These are phyloP conservation scores for Pouteria campechiana DNA, from an alignment of 179 eudicot species.

Conservation along the genomic window DNA sequence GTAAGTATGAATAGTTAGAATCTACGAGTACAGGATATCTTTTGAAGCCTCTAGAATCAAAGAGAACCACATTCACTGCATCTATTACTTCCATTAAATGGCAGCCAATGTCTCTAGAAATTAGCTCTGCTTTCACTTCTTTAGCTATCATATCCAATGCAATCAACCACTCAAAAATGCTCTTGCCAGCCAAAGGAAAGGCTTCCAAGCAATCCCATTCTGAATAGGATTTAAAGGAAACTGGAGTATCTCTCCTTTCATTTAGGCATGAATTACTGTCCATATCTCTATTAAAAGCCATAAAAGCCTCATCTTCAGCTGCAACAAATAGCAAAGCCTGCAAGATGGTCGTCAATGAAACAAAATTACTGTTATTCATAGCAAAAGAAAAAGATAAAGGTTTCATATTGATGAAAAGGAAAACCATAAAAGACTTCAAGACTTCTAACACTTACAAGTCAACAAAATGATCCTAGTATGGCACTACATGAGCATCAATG, in stretches of 20 bases:
- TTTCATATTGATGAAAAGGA: neutral
- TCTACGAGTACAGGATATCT: conserved; percentile 64
- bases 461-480: neutral
- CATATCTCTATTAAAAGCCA: conserved; percentile 63
- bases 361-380: neutral
- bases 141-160: conserved; percentile 69
- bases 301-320: conserved; percentile 83
- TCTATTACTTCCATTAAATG: conserved; percentile 80
- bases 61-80: conserved; percentile 83
- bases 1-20: conserved; percentile 75
- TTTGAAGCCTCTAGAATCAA: conserved; percentile 61
- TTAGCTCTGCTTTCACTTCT: conserved; percentile 80
- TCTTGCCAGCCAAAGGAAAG: conserved; percentile 67
- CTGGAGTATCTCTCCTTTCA: conserved; percentile 40
- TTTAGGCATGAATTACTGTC: conserved; percentile 44
- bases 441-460: neutral
- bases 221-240: conserved; percentile 13
- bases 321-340: conserved; percentile 78
- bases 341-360: conserved; percentile 1
- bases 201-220: conserved; percentile 42
- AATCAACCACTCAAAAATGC: conserved; percentile 50
- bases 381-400: neutral
- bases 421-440: neutral
- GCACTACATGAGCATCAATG: too few species aligned
- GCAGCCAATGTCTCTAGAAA: conserved; percentile 85